Conservation (phyloP, 164 flowering plant genomes). For the Brasenia schreberi region DNA sequence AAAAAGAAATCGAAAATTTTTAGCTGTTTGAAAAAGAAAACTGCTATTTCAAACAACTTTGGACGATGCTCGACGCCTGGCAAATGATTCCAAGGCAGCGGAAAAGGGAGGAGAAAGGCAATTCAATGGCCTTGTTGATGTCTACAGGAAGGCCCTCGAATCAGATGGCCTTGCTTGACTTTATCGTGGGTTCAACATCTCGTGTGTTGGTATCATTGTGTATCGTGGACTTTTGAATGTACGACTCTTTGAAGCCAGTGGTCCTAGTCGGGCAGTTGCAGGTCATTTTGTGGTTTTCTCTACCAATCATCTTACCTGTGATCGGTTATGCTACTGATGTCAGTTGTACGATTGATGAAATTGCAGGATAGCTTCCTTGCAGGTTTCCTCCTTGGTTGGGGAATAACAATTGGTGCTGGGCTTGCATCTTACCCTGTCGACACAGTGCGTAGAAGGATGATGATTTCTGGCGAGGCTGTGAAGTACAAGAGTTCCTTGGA, state of each 20-base stretch:
- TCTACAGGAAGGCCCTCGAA: slow-evolving; percentile 8
- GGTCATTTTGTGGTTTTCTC: slow-evolving; percentile 34
- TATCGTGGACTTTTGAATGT: slow-evolving; percentile 49
- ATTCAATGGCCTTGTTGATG: slow-evolving; percentile 10
- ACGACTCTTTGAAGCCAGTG: slow-evolving; percentile 43
- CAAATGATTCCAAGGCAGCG: slow-evolving; percentile 12
- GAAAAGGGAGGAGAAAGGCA: slow-evolving; percentile 15
- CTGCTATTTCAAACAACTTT: too few relatives aligned
- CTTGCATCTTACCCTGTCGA: slow-evolving; percentile 8
- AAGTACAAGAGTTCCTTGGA: slow-evolving; percentile 17
- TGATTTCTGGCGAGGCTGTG: slow-evolving; percentile 5
- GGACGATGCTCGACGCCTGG: slow-evolving; percentile 12
- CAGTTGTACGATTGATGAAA: too few relatives aligned
- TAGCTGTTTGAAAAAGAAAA: too few relatives aligned
- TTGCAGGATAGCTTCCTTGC: slow-evolving; percentile 6
- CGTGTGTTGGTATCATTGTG: slow-evolving; percentile 14
- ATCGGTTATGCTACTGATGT: too few relatives aligned
- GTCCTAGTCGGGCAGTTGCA: slow-evolving; percentile 27
- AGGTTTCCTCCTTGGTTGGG: slow-evolving; percentile 6
- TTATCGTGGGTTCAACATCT: slow-evolving; percentile 14
- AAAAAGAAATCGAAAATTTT: too few relatives aligned
- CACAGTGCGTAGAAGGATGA: slow-evolving; percentile 4
- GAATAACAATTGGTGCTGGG: slow-evolving; percentile 3
- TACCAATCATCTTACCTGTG: not conserved
- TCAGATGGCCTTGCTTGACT: slow-evolving; percentile 12